These are phyloP conservation scores for Myriosclerotinia curreyana DNA, from an alignment of 2,329 filamentous ascomycete genomes.

Conservation along the genomic window DNA sequence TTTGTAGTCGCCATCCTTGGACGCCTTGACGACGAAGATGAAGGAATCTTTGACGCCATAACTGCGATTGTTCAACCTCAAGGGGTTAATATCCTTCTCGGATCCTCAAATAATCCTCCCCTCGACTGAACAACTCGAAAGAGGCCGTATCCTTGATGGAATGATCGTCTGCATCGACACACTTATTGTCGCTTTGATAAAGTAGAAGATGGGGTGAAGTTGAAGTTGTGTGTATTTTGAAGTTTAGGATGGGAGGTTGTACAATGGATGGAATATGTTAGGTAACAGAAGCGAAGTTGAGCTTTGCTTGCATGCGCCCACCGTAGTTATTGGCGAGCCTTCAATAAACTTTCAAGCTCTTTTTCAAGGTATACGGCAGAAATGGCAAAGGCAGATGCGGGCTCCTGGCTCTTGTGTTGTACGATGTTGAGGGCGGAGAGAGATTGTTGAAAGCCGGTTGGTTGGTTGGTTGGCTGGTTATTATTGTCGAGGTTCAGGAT, in stretches of 20 bases:
- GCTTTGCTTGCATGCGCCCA: constrained; percentile 10
- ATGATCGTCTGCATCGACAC: constrained; percentile 42
- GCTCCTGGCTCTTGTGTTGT: constrained; percentile 18
- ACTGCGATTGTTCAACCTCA: constrained; percentile 27
- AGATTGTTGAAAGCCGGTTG: constrained; percentile 14
- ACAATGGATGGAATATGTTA: constrained; percentile 13
- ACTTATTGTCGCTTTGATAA: constrained; percentile 9
- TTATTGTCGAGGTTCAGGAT: constrained; percentile 17
- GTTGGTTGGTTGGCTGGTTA: not conserved
- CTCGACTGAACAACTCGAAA: constrained; percentile 39
- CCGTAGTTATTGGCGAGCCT: constrained; percentile 9
- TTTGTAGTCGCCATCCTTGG: constrained; percentile 39
- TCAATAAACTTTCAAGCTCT: not conserved
- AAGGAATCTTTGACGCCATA: constrained; percentile 45
- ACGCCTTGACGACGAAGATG: constrained; percentile 42
- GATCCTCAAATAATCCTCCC: constrained; percentile 19
- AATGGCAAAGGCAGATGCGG: constrained; percentile 5
- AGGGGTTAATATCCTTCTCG: constrained; percentile 25
- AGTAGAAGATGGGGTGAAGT: constrained; percentile 15
- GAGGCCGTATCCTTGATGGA: constrained; percentile 39
- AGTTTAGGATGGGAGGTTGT: constrained; percentile 15
- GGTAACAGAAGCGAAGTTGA: constrained; percentile 17
- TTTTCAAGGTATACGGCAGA: not conserved
- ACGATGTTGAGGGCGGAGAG: constrained; percentile 12
- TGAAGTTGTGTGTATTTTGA: constrained; percentile 20